A percentile compares a stretch with the other conserved stretches of the same genome.
phyloP scores from a whole-genome alignment of 2,329 filamentous ascomycete genomes.

The Fusarium armeniacum region DNA sequence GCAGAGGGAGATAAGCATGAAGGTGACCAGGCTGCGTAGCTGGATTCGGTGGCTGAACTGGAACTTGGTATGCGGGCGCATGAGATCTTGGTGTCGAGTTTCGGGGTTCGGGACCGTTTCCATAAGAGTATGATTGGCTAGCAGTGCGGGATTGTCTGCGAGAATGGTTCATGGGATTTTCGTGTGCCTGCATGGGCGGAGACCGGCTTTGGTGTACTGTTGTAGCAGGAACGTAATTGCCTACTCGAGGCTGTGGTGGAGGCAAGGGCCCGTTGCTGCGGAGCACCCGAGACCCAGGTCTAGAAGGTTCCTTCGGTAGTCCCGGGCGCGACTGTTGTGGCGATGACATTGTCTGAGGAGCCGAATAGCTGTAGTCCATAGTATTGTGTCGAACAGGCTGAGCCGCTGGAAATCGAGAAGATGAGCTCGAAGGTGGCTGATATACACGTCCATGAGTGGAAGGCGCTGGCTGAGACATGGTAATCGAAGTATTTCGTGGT shows the following conservation, averaged over 20 bases:
- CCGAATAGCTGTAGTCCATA: not conserved
- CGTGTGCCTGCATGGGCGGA: not conserved
- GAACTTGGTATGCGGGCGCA: not conserved
- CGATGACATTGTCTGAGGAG: not conserved
- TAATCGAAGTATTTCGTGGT: not conserved
- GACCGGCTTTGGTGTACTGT: not conserved
- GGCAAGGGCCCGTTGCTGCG: not conserved
- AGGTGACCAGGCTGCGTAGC: not conserved
- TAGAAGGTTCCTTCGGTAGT: not conserved
- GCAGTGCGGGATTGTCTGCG: not conserved
- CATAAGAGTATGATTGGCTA: constrained; percentile 9
- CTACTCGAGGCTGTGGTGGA: not conserved
- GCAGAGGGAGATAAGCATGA: not conserved
- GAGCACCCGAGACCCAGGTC: not conserved
- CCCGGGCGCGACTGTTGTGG: not conserved
- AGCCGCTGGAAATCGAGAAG: not conserved
- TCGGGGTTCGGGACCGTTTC: not conserved
- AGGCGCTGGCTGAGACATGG: not conserved
- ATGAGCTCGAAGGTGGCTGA: not conserved
- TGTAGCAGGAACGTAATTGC: not conserved
- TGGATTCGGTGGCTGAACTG: not conserved
- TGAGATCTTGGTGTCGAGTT: constrained; percentile 14
- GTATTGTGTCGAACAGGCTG: not conserved
- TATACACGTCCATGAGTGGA: not conserved
- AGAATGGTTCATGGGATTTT: not conserved